Evolutionary conservation across 73 alveolate genomes (phyloP).

Genomic region (Paramecium pentaurelia): DNA sequence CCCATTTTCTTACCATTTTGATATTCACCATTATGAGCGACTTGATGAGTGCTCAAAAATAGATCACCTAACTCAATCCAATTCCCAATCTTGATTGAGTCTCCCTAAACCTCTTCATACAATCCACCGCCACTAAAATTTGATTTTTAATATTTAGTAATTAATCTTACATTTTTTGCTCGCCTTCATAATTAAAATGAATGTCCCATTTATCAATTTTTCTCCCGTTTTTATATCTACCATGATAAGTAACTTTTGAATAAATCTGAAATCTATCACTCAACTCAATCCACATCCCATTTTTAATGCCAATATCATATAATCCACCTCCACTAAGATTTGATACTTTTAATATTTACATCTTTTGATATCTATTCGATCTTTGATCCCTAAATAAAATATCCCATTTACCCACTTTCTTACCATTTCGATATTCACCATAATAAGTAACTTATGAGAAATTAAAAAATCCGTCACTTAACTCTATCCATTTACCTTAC

Average conservation of each 20-base stretch:
- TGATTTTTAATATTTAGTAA: no score
- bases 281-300: neutral
- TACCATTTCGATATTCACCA: neutral
- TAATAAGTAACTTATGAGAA: neutral
- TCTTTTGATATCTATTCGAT: neutral
- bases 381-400: neutral
- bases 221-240: no score
- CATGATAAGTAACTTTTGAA: neutral
- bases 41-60: neutral
- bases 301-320: neutral
- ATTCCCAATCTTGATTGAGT: no score
- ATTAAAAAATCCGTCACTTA: neutral
- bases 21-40: neutral
- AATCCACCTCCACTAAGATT: neutral
- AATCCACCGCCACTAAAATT: no score
- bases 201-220: no score
- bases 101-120: no score
- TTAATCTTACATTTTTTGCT: no score
- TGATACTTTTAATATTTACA: neutral
- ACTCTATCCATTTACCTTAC: neutral
- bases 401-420: neutral
- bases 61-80: no score
- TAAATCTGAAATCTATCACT: neutral
- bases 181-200: no score
- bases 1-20: neutral